Percentiles rank a stretch among this genome's conserved stretches.
These are phyloP conservation scores for Quercus robur DNA, from an alignment of 306 rosid species.

Conservation along the genomic window DNA sequence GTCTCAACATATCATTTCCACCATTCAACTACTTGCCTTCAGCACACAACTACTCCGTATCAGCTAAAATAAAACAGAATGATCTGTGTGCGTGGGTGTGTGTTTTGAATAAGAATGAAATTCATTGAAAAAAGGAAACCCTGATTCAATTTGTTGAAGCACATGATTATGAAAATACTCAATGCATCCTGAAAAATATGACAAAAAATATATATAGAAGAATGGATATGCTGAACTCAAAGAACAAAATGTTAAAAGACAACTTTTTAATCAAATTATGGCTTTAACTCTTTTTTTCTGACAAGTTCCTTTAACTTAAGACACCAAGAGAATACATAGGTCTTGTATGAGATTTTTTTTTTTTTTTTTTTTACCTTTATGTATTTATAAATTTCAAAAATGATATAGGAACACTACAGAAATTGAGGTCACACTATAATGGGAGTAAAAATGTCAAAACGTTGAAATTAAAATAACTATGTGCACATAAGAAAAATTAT, in stretches of 20 bases:
- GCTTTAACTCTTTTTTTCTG: neutral
- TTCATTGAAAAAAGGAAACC: neutral
- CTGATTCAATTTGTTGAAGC: neutral
- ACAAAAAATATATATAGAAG: neutral
- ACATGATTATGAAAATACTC: neutral
- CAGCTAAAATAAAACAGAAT: neutral
- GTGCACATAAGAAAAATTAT: neutral
- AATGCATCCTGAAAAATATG: neutral
- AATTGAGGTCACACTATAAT: neutral
- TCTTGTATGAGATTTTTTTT: neutral
- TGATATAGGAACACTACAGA: neutral
- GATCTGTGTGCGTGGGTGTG: neutral
- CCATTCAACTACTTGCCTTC: neutral
- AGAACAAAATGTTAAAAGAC: neutral
- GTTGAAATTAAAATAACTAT: neutral
- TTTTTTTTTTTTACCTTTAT: neutral
- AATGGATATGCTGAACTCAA: neutral
- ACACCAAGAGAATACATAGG: neutral
- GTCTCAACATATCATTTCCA: neutral
- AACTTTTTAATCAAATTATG: neutral
- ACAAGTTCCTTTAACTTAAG: too few relatives aligned
- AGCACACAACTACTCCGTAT: neutral
- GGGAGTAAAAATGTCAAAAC: neutral
- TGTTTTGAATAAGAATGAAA: neutral
- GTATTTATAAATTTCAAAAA: neutral